Conservation (phyloP, 257 asterid genomes). For the Gentiana straminea region DNA sequence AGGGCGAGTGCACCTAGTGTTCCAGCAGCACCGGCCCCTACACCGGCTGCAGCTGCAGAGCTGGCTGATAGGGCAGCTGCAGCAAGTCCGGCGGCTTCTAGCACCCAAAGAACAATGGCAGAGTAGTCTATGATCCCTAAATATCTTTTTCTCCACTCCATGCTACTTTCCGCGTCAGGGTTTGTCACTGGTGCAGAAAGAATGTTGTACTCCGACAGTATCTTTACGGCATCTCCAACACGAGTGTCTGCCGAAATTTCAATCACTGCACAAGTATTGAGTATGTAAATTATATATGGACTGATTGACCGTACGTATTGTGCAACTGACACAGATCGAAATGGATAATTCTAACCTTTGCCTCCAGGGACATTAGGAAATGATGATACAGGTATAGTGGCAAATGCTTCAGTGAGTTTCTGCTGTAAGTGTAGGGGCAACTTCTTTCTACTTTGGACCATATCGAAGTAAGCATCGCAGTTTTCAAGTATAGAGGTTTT, state of each 20-base stretch:
- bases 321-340: neutral
- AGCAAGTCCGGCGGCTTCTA: conserved; percentile 74
- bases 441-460: conserved; percentile 54
- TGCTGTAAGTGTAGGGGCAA: conserved; percentile 52
- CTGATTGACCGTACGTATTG: neutral
- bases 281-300: neutral
- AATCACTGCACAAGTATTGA: conserved; percentile 34
- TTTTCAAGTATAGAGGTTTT: conserved; percentile 17
- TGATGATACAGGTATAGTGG: conserved; percentile 56
- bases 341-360: conserved; percentile 32
- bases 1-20: conserved; percentile 71
- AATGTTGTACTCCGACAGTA: conserved; percentile 71
- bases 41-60: conserved; percentile 75
- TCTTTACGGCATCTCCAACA: conserved; percentile 54
- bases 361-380: conserved; percentile 87
- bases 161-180: conserved; percentile 27
- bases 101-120: conserved; percentile 73
- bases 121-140: conserved; percentile 76
- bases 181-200: conserved; percentile 74
- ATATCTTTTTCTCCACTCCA: conserved; percentile 66
- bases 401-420: conserved; percentile 53
- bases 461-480: conserved; percentile 71
- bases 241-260: conserved; percentile 62
- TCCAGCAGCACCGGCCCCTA: conserved; percentile 71
- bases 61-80: conserved; percentile 71